phyloP scores from a whole-genome alignment of 129 eudicot species.

The Scalesia atractyloides region DNA sequence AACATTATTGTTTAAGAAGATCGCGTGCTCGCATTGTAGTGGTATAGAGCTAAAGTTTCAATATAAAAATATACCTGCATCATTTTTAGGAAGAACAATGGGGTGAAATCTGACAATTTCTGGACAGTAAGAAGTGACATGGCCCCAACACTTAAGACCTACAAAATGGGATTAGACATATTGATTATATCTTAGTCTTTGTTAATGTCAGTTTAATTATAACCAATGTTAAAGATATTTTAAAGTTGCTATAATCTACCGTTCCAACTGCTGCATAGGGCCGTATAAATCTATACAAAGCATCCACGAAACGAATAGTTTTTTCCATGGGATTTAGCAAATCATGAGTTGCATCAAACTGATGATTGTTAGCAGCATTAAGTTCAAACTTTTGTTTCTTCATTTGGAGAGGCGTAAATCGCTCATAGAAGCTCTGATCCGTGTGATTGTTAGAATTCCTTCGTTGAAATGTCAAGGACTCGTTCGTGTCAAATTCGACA shows the following conservation, averaged over 20 bases:
- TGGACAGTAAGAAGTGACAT: slow-evolving; percentile 33
- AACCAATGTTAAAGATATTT: not conserved
- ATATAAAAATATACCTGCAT: slow-evolving; percentile 23
- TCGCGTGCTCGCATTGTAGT: not conserved
- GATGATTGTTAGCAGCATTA: slow-evolving; percentile 16
- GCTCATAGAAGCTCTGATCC: slow-evolving; percentile 8
- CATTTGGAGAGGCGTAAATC: not conserved
- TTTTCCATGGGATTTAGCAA: slow-evolving; percentile 6
- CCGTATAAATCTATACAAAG: slow-evolving; percentile 27
- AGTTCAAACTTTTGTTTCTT: slow-evolving; percentile 15
- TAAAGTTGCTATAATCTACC: slow-evolving; percentile 3
- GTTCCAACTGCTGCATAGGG: slow-evolving; percentile 37
- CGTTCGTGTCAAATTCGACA: not conserved
- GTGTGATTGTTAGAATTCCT: not conserved
- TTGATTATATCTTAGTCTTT: not conserved
- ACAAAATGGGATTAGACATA: not conserved
- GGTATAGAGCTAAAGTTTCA: not conserved
- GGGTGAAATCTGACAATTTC: slow-evolving; percentile 24
- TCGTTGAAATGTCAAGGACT: slow-evolving; percentile 13
- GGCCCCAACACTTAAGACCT: slow-evolving; percentile 28
- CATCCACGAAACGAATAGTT: slow-evolving; percentile 1
- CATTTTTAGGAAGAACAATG: slow-evolving; percentile 18
- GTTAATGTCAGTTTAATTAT: not conserved
- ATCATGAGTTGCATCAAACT: slow-evolving; percentile 27
- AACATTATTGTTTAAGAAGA: not conserved